Evolutionary conservation across 805 yeast genomes (phyloP), one percentile per base, ranked within the genome.

Genomic region (Teunomyces gatunensis): DNA sequence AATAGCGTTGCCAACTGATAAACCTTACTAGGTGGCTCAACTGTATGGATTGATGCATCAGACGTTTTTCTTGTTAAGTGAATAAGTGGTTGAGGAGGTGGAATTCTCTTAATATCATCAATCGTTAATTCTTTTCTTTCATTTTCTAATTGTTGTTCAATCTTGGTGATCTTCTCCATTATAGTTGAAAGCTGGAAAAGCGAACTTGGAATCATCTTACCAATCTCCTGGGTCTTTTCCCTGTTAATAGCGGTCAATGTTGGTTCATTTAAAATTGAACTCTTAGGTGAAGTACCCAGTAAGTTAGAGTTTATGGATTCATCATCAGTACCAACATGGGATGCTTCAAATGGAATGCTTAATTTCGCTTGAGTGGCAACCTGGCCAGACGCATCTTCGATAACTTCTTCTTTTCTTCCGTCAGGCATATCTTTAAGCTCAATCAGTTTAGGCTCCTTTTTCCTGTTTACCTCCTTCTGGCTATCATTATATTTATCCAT

Each of bases 1-100:
- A 83, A 83, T 60, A 80, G 83, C 49, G 69, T 80, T 0, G 91
- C 85, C 45, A 87, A 60, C 51, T 84, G 81, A 47, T 81, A 77
- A 0, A 87, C 96, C 44, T 68, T 69, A 40, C 46, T 65, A 20
- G 34, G 56, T 6, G 9, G 39, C 11, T 46, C 46, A n/a, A 17
- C 35, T 3, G 32, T 25, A 3, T 39, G 10, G 4, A 43, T 20
- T 2, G 49, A 41, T 6, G 35, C 29, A 9, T 45, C 42, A 4
- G 50, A 45, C 1, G 46, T 25, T 10, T 49, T 45, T 28, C 50
- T 44, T 0, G 55, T 53, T 4, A 54, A 44, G 23, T 50, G 55
- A 11, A 49, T 46, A 3, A 53, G 34, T 23, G 58, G 58, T 11
- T 54, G 51, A 1, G 54, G 57, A 6, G 55, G 55, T 4, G 55